Base-by-base conservation (phyloP, 768 basidiomycete genomes). In the Coprinopsis cinerea region DNA sequence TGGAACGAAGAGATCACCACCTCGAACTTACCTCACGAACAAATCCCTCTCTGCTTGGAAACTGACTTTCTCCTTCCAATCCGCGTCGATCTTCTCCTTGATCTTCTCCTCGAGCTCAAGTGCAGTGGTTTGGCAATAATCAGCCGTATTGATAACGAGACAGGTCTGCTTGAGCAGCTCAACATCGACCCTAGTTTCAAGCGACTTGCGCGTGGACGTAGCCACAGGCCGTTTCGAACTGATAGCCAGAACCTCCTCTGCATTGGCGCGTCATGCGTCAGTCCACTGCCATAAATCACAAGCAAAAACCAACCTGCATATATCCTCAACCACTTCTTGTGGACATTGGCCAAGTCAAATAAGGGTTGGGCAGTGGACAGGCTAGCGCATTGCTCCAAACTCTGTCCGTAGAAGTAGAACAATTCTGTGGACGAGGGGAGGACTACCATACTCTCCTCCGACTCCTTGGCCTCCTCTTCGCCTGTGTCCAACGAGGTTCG, bases 321-420 rank as follows among this genome's bases (percentile, higher is more conserved):
- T 36, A 93, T 82, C 56, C 82, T 79, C 27, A 99, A 68, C 94
- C 95, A 98, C 63, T 97, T 98, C 63, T 84, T 91, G 61, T 92
- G 91, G 32, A 99, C 66, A 15, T 72, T 75, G 47, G 80, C 81
- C 28, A 99, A 63, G 56, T 95, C 92, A 63, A 82, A 87, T 53
- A 99, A 67, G 3, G 92, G 79, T 52, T 85, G 81, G 0, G 89
- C 87, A 0, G 84, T 90, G 9, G 90, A 93, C 2, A 96, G 72
- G 59, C 89, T 93, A 1, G 90, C 86, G 60, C 95, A 97, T 61
- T 93, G 90, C 46, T 98, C 96, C 28, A 99, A 69, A 48, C 85
- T 93, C 64, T 98, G 93, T 0, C 84, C 91, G 62, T 98, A 98
- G 67, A 96, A 92, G 64, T 94, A 96, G 72, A 98, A 99, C 15